Evolutionary conservation across 2,329 filamentous ascomycete genomes (phyloP).

Genomic region (Aureobasidium namibiae): DNA sequence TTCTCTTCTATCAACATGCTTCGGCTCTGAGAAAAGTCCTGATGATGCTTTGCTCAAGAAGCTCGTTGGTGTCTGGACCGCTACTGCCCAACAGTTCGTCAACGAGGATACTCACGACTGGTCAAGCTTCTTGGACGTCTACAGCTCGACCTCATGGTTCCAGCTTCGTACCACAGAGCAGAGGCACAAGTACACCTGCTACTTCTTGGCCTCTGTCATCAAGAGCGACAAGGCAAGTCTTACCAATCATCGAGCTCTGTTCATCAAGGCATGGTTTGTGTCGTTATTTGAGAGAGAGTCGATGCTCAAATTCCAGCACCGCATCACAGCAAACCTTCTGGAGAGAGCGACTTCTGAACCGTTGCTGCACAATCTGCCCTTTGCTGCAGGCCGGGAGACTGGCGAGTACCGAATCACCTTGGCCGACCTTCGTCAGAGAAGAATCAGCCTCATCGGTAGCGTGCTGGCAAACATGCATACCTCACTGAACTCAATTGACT

Average conservation of each 20-base stretch:
- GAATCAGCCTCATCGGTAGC: slow-evolving; percentile 47
- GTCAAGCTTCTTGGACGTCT: slow-evolving; percentile 48
- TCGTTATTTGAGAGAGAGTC: slow-evolving; percentile 52
- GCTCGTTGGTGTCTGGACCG: slow-evolving; percentile 48
- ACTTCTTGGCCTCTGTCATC: slow-evolving; percentile 35
- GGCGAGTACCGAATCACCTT: slow-evolving; percentile 40
- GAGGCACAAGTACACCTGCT: slow-evolving; percentile 36
- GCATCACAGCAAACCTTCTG: slow-evolving; percentile 46
- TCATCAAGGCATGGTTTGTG: slow-evolving; percentile 46
- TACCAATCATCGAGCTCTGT: slow-evolving; percentile 37
- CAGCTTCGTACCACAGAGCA: slow-evolving; percentile 39
- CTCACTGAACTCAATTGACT: slow-evolving; percentile 31
- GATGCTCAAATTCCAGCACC: slow-evolving; percentile 53
- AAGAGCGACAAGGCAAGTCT: slow-evolving; percentile 33
- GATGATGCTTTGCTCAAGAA: slow-evolving; percentile 47
- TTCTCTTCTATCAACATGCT: slow-evolving; percentile 51
- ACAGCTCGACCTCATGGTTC: slow-evolving; percentile 43
- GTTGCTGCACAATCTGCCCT: slow-evolving; percentile 51
- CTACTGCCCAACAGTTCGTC: slow-evolving; percentile 40
- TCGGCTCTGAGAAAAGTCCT: slow-evolving; percentile 48
- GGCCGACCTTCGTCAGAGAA: slow-evolving; percentile 45
- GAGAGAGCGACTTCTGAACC: slow-evolving; percentile 38
- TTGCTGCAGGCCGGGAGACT: slow-evolving; percentile 33
- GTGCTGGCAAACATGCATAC: slow-evolving; percentile 53
- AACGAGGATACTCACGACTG: slow-evolving; percentile 39